Percentiles rank a stretch among this genome's conserved stretches.
phyloP scores from a whole-genome alignment of 2,329 filamentous ascomycete species.

The Calonectria montana region DNA sequence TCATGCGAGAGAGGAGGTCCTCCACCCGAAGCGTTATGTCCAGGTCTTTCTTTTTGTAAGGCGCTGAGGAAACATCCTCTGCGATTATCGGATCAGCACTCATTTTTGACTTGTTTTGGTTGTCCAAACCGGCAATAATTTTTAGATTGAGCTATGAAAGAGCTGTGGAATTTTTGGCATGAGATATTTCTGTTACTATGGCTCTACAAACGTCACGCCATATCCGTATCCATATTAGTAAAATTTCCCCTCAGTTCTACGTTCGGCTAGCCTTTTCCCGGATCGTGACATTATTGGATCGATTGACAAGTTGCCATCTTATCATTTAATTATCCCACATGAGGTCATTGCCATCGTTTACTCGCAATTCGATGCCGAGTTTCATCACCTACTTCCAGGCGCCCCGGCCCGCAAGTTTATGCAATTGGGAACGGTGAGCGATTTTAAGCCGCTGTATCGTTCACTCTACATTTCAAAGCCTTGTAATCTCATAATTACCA shows the following conservation, averaged over 20 bases:
- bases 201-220: background rate
- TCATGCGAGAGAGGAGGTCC: constrained; percentile 9
- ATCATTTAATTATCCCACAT: background rate
- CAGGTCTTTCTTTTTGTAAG: background rate
- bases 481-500: too few species aligned
- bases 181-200: background rate
- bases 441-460: background rate
- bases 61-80: background rate
- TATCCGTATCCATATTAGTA: background rate
- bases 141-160: background rate
- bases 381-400: too few species aligned
- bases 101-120: background rate
- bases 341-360: background rate
- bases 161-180: background rate
- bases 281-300: background rate
- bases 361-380: background rate
- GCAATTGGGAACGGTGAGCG: too few species aligned
- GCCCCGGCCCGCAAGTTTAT: too few species aligned
- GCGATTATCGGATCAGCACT: too few species aligned
- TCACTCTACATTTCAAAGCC: too few species aligned
- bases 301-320: background rate
- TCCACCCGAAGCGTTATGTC: background rate
- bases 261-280: background rate
- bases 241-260: background rate
- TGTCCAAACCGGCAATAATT: background rate